Conservation (phyloP, 345 rosid genomes). For the Citrus medica region DNA sequence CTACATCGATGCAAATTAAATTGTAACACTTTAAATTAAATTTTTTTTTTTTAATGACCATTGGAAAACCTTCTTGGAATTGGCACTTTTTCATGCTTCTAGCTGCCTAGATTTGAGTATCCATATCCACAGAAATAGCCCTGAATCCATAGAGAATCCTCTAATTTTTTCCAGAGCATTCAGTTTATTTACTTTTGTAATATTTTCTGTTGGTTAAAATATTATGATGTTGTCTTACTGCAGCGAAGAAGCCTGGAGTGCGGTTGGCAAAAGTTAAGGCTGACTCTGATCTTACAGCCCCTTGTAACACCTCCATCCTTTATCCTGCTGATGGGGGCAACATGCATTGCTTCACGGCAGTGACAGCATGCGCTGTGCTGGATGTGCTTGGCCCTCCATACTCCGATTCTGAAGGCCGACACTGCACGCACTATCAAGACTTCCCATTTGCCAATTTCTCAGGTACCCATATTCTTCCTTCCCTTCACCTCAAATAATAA, state of each 20-base stretch:
- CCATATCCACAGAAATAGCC: background rate
- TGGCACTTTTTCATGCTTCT: background rate
- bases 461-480: conserved; percentile 37
- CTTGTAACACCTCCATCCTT: conserved; percentile 74
- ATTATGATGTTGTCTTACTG: conserved; percentile 11
- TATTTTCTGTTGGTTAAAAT: background rate
- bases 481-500: background rate
- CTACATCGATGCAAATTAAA: background rate
- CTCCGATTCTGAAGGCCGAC: conserved; percentile 66
- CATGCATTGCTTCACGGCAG: conserved; percentile 89
- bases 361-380: conserved; percentile 82
- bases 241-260: conserved; percentile 45
- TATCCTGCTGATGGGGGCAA: conserved; percentile 95
- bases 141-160: background rate
- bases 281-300: conserved; percentile 60
- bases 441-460: conserved; percentile 45
- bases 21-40: background rate
- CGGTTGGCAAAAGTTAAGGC: conserved; percentile 76
- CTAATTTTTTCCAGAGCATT: background rate
- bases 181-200: background rate
- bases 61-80: background rate
- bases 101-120: background rate
- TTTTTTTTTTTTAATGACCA: background rate
- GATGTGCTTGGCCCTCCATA: conserved; percentile 97
- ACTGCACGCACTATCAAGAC: conserved; percentile 68